phyloP scores from a whole-genome alignment of 192 early-diverging fungal genomes.

The Chytriomyces hyalinus region DNA sequence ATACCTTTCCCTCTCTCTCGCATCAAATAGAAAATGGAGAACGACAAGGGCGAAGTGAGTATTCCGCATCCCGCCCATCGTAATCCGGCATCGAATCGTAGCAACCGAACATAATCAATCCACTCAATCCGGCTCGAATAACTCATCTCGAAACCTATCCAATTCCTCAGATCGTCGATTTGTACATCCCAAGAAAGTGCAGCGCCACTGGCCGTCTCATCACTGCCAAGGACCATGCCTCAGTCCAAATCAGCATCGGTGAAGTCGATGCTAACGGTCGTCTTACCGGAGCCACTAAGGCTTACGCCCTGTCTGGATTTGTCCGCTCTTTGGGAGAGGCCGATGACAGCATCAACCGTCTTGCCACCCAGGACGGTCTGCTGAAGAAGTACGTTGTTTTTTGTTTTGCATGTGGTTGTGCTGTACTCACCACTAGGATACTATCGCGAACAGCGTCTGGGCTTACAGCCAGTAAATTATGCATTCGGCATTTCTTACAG shows the following conservation, averaged over 20 bases:
- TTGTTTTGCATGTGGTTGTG: background rate
- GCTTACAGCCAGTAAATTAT: slow-evolving; percentile 45
- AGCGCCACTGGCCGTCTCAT: slow-evolving; percentile 98
- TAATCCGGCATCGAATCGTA: no score
- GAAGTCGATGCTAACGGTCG: slow-evolving; percentile 88
- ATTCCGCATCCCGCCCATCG: background rate
- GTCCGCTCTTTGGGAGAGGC: slow-evolving; percentile 88
- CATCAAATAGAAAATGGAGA: slow-evolving; percentile 51
- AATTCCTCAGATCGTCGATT: slow-evolving; percentile 69
- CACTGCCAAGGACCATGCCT: slow-evolving; percentile 97
- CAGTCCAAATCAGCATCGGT: slow-evolving; percentile 96
- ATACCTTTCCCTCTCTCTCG: background rate
- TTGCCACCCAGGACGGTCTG: slow-evolving; percentile 74
- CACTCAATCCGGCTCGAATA: background rate
- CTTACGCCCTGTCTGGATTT: slow-evolving; percentile 91
- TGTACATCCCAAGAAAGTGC: slow-evolving; percentile 97
- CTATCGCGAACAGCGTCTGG: slow-evolving; percentile 41
- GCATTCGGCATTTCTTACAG: background rate
- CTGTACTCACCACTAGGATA: slow-evolving; percentile 6
- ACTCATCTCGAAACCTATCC: background rate
- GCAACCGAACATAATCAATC: background rate
- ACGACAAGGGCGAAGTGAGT: slow-evolving; percentile 60
- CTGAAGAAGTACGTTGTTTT: slow-evolving; percentile 61
- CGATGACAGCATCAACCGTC: slow-evolving; percentile 96
- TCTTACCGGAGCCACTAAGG: slow-evolving; percentile 74